Conservation (phyloP, 2,329 filamentous ascomycete genomes). For the Cadophora malorum region DNA sequence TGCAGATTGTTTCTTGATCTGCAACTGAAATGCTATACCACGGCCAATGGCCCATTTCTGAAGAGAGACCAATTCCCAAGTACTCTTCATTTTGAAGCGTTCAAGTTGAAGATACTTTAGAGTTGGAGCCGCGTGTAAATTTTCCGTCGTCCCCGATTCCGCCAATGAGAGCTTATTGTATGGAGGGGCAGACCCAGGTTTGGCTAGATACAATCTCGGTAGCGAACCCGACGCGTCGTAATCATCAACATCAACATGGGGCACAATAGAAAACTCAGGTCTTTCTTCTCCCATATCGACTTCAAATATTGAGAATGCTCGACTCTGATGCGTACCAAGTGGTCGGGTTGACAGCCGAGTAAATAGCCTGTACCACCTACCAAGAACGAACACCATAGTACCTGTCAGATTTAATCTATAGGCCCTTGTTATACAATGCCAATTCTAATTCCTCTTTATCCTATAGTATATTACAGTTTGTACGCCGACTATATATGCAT, state of each 20-base stretch:
- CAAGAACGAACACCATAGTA: background rate
- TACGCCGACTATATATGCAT: background rate
- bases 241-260: background rate
- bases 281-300: too few species aligned
- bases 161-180: background rate
- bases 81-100: background rate
- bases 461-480: background rate
- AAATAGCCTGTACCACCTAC: slow-evolving; percentile 6
- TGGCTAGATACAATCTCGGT: background rate
- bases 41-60: too few species aligned
- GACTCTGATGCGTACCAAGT: background rate
- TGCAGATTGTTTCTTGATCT: too few species aligned
- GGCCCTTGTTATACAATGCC: background rate
- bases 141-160: background rate
- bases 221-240: background rate
- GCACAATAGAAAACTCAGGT: background rate
- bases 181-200: background rate
- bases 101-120: background rate
- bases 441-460: background rate
- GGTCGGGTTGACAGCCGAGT: background rate
- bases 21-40: too few species aligned
- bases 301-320: background rate
- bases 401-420: background rate
- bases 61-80: too few species aligned
- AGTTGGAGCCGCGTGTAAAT: background rate